Conservation (phyloP, 2,329 filamentous ascomycete species). For the Huntiella abstrusa region DNA sequence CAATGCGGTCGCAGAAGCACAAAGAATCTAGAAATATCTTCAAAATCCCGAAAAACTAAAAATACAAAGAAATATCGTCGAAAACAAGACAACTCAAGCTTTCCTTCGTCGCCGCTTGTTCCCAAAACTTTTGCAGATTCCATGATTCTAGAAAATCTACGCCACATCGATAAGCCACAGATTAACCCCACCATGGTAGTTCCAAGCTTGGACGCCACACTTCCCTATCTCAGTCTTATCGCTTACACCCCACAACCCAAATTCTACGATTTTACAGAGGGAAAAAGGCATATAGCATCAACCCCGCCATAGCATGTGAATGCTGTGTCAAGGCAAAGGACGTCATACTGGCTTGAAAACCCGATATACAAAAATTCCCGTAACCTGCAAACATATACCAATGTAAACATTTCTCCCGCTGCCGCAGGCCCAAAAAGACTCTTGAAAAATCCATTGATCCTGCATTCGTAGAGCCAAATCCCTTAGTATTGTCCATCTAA, state of each 20-base stretch:
- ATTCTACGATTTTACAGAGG: not conserved
- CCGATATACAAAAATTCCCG: no score
- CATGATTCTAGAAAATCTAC: slow-evolving; percentile 1
- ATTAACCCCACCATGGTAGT: not conserved
- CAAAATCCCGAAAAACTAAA: not conserved
- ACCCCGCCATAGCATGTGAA: no score
- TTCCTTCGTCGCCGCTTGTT: slow-evolving; percentile 1
- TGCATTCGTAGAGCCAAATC: no score
- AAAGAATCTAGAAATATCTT: not conserved
- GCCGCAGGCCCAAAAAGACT: no score
- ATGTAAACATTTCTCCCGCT: no score
- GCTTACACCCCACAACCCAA: slow-evolving; percentile 9
- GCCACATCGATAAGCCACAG: not conserved
- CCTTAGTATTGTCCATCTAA: no score
- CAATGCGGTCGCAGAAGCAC: not conserved
- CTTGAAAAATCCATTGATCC: not conserved
- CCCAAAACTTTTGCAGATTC: slow-evolving; percentile 5
- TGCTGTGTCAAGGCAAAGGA: no score
- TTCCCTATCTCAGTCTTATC: slow-evolving; percentile 7
- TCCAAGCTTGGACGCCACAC: slow-evolving; percentile 2
- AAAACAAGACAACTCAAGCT: not conserved
- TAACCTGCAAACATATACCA: no score
- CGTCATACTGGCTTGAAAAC: no score
- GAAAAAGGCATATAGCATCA: no score
- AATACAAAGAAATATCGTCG: not conserved